A percentile compares a stretch with the other conserved stretches of the same genome.
phyloP scores from a whole-genome alignment of 805 yeast genomes.

The Grigorovia yakushimaensis region DNA sequence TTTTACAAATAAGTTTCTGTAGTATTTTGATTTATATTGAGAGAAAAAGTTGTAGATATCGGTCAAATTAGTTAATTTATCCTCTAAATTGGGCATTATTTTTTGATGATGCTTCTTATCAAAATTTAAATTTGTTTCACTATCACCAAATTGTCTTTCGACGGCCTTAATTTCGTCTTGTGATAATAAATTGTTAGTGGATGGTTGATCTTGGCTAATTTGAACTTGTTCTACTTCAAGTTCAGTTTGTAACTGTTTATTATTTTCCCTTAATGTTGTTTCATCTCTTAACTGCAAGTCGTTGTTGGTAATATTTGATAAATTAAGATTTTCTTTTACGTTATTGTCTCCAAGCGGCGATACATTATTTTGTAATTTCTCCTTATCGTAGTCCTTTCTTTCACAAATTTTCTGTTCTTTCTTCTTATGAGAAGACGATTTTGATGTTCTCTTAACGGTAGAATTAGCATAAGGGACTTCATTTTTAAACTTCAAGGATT shows the following conservation, averaged over 20 bases:
- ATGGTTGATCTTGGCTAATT: no score
- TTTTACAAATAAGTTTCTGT: not conserved
- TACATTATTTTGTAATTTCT: not conserved
- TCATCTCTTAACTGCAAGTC: no score
- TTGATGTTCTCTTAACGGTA: no score
- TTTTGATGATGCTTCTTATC: not conserved
- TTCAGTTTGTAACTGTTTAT: no score
- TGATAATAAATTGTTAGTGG: no score
- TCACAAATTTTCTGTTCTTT: not conserved
- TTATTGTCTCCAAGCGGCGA: not conserved
- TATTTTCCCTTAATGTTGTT: no score
- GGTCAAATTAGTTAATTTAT: not conserved
- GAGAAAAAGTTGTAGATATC: not conserved
- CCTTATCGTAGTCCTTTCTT: not conserved
- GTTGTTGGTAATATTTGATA: no score
- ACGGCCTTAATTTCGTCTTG: not conserved
- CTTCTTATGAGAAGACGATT: not conserved
- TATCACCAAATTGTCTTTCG: not conserved
- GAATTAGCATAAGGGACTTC: no score
- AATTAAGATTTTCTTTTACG: not conserved
- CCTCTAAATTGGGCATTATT: not conserved
- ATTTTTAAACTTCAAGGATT: no score
- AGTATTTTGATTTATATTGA: not conserved
- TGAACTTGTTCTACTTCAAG: no score
- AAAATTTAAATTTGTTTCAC: not conserved